phyloP scores from a whole-genome alignment of 1,284 basidiomycete species.

The Coriolopsis trogii region DNA sequence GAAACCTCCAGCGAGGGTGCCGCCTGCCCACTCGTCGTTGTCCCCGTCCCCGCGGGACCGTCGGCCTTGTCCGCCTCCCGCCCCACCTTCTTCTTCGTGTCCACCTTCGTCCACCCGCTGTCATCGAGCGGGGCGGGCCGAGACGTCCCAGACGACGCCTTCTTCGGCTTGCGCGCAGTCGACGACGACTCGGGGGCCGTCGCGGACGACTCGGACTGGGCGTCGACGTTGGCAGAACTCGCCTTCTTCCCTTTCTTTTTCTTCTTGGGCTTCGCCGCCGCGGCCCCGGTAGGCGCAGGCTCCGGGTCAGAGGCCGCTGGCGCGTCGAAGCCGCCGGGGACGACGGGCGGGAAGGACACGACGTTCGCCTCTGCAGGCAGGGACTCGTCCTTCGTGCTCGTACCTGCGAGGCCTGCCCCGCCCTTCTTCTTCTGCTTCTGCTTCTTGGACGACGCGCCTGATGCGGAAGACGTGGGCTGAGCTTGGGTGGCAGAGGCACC shows the following conservation, averaged over 20 bases:
- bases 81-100: slow-evolving; percentile 23
- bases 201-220: slow-evolving; percentile 37
- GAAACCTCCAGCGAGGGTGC: slow-evolving; percentile 37
- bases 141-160: slow-evolving; percentile 28
- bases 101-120: slow-evolving; percentile 61
- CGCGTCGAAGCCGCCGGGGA: slow-evolving; percentile 50
- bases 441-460: slow-evolving; percentile 31
- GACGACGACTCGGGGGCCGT: slow-evolving; percentile 34
- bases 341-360: slow-evolving; percentile 42
- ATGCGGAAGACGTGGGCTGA: slow-evolving; percentile 10
- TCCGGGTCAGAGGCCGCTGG: slow-evolving; percentile 26
- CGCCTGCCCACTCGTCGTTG: slow-evolving; percentile 12
- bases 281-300: slow-evolving; percentile 4
- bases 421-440: slow-evolving; percentile 45
- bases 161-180: slow-evolving; percentile 26
- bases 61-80: slow-evolving; percentile 6
- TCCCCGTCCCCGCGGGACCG: slow-evolving; percentile 5
- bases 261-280: slow-evolving; percentile 39
- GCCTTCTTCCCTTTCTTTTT: slow-evolving; percentile 45
- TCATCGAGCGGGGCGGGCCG: slow-evolving; percentile 31
- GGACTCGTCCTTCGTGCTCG: slow-evolving; percentile 18
- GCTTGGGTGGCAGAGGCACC: no score
- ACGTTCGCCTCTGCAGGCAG: slow-evolving; percentile 33
- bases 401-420: slow-evolving; percentile 18
- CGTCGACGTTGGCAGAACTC: slow-evolving; percentile 22